These are phyloP conservation scores for Ustilago sp. DNA, from an alignment of 1,284 basidiomycete genomes.

Conservation along the genomic window DNA sequence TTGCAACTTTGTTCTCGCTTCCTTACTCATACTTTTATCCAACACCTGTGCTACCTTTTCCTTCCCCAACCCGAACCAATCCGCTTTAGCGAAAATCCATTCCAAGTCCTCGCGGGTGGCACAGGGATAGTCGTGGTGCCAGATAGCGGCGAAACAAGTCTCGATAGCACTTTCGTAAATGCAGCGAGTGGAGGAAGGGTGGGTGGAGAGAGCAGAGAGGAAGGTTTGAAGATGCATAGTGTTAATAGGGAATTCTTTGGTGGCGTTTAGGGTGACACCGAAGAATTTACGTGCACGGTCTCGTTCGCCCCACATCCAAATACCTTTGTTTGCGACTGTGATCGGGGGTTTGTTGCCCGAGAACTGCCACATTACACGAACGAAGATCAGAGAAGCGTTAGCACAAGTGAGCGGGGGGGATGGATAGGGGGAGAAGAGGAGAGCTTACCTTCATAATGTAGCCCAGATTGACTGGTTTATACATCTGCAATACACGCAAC, in stretches of 20 bases:
- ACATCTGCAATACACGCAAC: slow-evolving; percentile 16
- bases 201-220: slow-evolving; percentile 32
- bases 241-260: slow-evolving; percentile 61
- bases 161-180: slow-evolving; percentile 36
- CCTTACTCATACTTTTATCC: slow-evolving; percentile 26
- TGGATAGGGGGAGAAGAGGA: background rate
- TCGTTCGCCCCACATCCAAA: slow-evolving; percentile 57
- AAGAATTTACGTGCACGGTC: slow-evolving; percentile 52
- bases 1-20: slow-evolving; percentile 21
- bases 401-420: background rate
- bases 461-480: slow-evolving; percentile 57
- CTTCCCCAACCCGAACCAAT: slow-evolving; percentile 20
- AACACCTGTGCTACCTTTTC: slow-evolving; percentile 19
- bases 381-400: background rate
- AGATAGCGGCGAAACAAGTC: slow-evolving; percentile 53
- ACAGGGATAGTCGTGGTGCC: slow-evolving; percentile 46
- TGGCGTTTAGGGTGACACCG: slow-evolving; percentile 54
- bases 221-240: slow-evolving; percentile 55
- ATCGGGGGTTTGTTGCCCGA: slow-evolving; percentile 66
- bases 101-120: slow-evolving; percentile 43
- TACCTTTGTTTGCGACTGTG: slow-evolving; percentile 62
- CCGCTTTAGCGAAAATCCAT: slow-evolving; percentile 23
- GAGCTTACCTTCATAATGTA: slow-evolving; percentile 64
- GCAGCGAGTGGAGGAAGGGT: slow-evolving; percentile 4
- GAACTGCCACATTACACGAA: slow-evolving; percentile 14